Evolutionary conservation across 148 eudicot species (phyloP).

Genomic region (Chenopodium suecicum): DNA sequence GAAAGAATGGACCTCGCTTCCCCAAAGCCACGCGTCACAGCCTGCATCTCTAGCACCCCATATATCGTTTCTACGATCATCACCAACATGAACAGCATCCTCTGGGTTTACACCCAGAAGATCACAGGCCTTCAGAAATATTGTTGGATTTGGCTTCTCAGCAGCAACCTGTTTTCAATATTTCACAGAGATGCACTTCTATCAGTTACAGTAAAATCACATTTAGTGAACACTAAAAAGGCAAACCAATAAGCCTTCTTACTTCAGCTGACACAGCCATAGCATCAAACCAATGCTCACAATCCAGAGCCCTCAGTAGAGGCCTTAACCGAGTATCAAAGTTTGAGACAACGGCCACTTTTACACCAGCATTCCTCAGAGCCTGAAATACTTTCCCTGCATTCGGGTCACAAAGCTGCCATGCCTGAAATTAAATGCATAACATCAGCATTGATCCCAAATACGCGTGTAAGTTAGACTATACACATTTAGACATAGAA

Average conservation of each 20-base stretch:
- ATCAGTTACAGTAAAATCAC: no score
- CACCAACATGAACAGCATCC: slow-evolving; percentile 97
- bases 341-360: slow-evolving; percentile 89
- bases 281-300: slow-evolving; percentile 99
- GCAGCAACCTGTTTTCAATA: slow-evolving; percentile 72
- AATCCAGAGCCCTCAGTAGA: slow-evolving; percentile 69
- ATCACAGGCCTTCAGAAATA: slow-evolving; percentile 92
- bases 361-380: slow-evolving; percentile 73
- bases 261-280: slow-evolving; percentile 99
- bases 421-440: slow-evolving; percentile 50
- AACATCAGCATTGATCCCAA: neutral
- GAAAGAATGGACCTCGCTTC: slow-evolving; percentile 89
- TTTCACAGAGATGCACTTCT: neutral
- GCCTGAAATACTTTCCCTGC: slow-evolving; percentile 85
- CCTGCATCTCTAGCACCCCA: slow-evolving; percentile 99
- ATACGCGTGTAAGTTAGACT: neutral
- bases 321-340: slow-evolving; percentile 90
- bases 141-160: slow-evolving; percentile 96
- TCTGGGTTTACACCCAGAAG: slow-evolving; percentile 78
- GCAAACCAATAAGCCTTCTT: slow-evolving; percentile 20
- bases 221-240: neutral
- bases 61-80: slow-evolving; percentile 93
- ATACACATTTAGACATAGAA: neutral
- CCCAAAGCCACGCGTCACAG: slow-evolving; percentile 99
- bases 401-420: slow-evolving; percentile 91